phyloP scores from a whole-genome alignment of 306 rosid genomes.

The Pyrus communis region DNA sequence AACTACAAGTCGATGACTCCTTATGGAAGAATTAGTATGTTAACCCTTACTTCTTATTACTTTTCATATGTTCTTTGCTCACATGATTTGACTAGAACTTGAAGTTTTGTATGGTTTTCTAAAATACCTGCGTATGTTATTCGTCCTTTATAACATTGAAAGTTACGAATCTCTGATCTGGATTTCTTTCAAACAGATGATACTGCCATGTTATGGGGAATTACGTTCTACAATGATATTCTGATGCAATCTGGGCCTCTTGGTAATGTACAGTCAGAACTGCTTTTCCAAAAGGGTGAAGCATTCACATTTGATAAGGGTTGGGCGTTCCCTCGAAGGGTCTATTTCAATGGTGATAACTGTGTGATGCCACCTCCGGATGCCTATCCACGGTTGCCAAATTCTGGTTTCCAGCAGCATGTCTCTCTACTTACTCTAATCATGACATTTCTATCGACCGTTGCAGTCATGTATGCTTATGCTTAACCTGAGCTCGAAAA shows the following conservation, averaged over 20 bases:
- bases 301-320: conserved; percentile 78
- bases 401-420: conserved; percentile 29
- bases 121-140: background rate
- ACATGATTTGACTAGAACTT: background rate
- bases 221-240: conserved; percentile 79
- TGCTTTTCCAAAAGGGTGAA: conserved; percentile 60
- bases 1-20: conserved; percentile 62
- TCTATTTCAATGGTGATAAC: conserved; percentile 84
- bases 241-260: conserved; percentile 66
- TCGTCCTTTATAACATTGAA: background rate
- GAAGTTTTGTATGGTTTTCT: background rate
- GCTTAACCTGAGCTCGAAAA: conserved; percentile 12
- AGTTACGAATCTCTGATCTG: background rate
- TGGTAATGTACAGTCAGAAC: conserved; percentile 87
- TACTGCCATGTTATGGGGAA: conserved; percentile 88
- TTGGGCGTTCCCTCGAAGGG: conserved; percentile 86
- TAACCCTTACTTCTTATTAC: background rate
- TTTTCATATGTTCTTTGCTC: background rate
- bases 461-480: conserved; percentile 24
- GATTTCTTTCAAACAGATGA: conserved; percentile 61
- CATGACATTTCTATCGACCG: conserved; percentile 27
- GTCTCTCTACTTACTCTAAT: conserved; percentile 36
- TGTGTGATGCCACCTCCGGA: conserved; percentile 97
- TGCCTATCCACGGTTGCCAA: conserved; percentile 73
- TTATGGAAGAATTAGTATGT: conserved; percentile 69